Percentiles rank a stretch among this genome's conserved stretches.
Conservation (phyloP, 257 asterid species). For the Nicotiana otophora region DNA sequence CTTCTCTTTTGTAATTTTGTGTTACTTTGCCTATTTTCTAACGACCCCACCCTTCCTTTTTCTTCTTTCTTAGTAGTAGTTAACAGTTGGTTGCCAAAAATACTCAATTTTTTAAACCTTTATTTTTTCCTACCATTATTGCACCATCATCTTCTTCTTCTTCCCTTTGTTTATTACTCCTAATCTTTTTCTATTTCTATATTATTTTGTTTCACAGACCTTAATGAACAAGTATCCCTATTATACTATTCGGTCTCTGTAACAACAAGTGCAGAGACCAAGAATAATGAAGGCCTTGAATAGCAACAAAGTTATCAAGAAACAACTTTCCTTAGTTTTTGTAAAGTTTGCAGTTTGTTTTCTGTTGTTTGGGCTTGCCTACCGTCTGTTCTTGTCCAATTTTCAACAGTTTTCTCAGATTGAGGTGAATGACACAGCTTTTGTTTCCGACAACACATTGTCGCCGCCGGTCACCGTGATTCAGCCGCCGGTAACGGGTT, state of each 20-base stretch:
- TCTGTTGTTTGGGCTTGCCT: constrained; percentile 50
- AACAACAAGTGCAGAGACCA: background rate
- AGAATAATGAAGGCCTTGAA: constrained; percentile 42
- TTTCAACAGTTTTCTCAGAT: constrained; percentile 36
- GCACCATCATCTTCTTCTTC: background rate
- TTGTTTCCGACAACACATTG: constrained; percentile 9
- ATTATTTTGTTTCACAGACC: background rate
- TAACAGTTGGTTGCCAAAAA: background rate
- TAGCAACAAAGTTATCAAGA: constrained; percentile 17
- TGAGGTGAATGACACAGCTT: constrained; percentile 17
- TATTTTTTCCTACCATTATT: background rate
- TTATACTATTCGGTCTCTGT: background rate
- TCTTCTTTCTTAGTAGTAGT: background rate
- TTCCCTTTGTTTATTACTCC: background rate
- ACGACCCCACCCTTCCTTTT: background rate
- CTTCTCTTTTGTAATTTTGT: background rate
- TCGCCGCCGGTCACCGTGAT: constrained; percentile 16
- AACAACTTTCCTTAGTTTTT: constrained; percentile 27
- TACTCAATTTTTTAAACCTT: background rate
- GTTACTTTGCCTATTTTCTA: background rate
- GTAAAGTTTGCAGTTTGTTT: constrained; percentile 48
- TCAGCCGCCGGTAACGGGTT: constrained; percentile 15
- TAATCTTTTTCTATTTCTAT: background rate
- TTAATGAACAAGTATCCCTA: background rate
- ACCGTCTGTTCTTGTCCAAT: constrained; percentile 46